Evolutionary conservation across 371 early-diverging fungal genomes (phyloP).

Genomic region (Choanephora cucurbitarum): DNA sequence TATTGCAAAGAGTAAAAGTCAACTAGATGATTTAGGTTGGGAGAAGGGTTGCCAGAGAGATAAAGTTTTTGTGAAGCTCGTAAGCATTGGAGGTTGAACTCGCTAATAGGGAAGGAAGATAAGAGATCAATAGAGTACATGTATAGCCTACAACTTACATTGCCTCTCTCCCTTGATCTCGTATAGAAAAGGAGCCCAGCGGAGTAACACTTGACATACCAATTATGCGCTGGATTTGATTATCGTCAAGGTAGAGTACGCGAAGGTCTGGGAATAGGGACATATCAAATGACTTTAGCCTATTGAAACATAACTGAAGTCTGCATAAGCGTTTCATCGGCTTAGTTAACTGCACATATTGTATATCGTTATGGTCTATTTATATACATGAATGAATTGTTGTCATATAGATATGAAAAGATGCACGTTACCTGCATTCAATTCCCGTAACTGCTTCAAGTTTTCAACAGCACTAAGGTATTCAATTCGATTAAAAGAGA

Average conservation of each 20-base stretch:
- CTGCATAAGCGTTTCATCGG: conserved; percentile 44
- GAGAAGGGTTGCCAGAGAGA: conserved; percentile 52
- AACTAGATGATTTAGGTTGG: conserved; percentile 34
- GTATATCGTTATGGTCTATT: conserved; percentile 55
- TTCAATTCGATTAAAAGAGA: conserved; percentile 55
- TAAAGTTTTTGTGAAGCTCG: conserved; percentile 54
- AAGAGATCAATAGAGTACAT: not conserved
- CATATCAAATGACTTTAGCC: conserved; percentile 49
- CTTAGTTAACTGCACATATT: conserved; percentile 38
- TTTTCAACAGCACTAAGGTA: conserved; percentile 47
- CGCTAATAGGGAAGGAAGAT: conserved; percentile 24
- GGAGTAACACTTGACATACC: conserved; percentile 41
- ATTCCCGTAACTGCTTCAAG: conserved; percentile 34
- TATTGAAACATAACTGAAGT: conserved; percentile 51
- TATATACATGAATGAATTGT: too few relatives aligned
- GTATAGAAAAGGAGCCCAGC: conserved; percentile 51
- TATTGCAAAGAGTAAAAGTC: conserved; percentile 58
- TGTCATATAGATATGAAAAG: too few relatives aligned
- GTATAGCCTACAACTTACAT: conserved; percentile 25
- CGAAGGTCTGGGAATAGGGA: conserved; percentile 50
- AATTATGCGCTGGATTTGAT: conserved; percentile 47
- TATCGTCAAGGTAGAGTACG: conserved; percentile 56
- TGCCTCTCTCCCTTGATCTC: conserved; percentile 56
- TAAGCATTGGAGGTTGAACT: conserved; percentile 48
- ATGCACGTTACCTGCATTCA: conserved; percentile 39